These are phyloP conservation scores for Nitzschia inconspicua DNA, from an alignment of 108 stramenopile genomes.

Conservation along the genomic window DNA sequence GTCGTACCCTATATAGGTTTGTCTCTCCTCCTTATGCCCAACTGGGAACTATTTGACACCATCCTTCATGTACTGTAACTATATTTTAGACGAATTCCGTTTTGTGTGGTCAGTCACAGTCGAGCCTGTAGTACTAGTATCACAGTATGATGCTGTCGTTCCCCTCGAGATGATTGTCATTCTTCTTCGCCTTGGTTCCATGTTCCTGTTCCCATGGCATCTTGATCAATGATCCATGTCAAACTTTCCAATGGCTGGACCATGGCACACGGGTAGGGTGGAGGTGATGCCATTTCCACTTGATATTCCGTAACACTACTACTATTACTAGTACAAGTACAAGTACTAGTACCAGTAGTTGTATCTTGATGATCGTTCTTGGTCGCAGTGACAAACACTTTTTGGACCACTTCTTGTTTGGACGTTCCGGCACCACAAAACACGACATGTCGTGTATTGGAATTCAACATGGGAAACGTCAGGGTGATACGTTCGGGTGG, in stretches of 20 bases:
- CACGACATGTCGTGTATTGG: conserved; percentile 59
- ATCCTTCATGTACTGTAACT: too few species aligned
- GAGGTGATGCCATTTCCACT: conserved; percentile 38
- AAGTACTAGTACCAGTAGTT: background rate
- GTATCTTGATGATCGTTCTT: background rate
- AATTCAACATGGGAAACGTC: conserved; percentile 79
- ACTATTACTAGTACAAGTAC: background rate
- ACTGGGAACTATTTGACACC: too few species aligned
- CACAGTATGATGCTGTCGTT: too few species aligned
- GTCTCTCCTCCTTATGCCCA: too few species aligned
- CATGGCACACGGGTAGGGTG: conserved; percentile 75
- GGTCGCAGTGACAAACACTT: conserved; percentile 36
- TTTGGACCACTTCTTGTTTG: conserved; percentile 59
- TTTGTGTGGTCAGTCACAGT: too few species aligned
- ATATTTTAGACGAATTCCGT: too few species aligned
- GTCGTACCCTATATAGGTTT: too few species aligned
- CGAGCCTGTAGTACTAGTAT: too few species aligned
- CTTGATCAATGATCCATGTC: conserved; percentile 74
- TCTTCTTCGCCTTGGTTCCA: background rate
- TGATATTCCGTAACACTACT: conserved; percentile 5
- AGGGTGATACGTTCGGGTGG: conserved; percentile 91
- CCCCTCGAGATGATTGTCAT: too few species aligned
- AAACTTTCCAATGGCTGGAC: conserved; percentile 52
- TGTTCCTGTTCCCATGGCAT: conserved; percentile 40
- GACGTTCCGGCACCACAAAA: conserved; percentile 76